phyloP scores from a whole-genome alignment of 352 stramenopile species.

The Phytophthora hybrid region DNA sequence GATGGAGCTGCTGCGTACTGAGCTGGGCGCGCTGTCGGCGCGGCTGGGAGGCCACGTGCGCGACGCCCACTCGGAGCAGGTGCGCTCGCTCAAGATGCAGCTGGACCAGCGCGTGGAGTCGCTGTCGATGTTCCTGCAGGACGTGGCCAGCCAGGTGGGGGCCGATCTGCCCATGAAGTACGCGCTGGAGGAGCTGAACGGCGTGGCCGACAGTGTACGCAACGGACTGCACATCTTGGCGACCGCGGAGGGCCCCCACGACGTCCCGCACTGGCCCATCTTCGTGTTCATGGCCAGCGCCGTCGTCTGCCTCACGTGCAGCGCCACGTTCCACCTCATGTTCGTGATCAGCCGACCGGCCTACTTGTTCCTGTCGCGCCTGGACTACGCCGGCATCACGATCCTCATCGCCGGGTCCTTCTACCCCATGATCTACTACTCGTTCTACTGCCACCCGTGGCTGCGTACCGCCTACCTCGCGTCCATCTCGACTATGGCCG shows the following conservation, averaged over 20 bases:
- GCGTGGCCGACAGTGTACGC: slow-evolving; percentile 77
- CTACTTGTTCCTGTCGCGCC: slow-evolving; percentile 80
- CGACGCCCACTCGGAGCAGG: slow-evolving; percentile 61
- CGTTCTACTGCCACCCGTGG: slow-evolving; percentile 87
- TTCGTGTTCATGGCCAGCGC: slow-evolving; percentile 87
- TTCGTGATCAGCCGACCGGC: slow-evolving; percentile 81
- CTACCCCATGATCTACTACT: slow-evolving; percentile 91
- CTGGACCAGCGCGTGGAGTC: slow-evolving; percentile 67
- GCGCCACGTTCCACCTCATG: slow-evolving; percentile 84
- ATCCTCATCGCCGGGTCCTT: slow-evolving; percentile 89
- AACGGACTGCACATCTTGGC: slow-evolving; percentile 84
- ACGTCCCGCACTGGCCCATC: slow-evolving; percentile 87
- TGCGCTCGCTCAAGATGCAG: slow-evolving; percentile 64
- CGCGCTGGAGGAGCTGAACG: slow-evolving; percentile 77
- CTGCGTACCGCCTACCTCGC: slow-evolving; percentile 70
- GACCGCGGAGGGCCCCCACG: slow-evolving; percentile 62
- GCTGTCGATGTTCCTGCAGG: slow-evolving; percentile 77
- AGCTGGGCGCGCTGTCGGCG: slow-evolving; percentile 66
- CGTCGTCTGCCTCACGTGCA: slow-evolving; percentile 86
- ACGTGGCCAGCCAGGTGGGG: slow-evolving; percentile 74
- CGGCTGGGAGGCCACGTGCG: slow-evolving; percentile 53
- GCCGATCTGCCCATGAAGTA: slow-evolving; percentile 82
- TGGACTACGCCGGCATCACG: slow-evolving; percentile 90
- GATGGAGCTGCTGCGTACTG: slow-evolving; percentile 70
- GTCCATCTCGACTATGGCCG: slow-evolving; percentile 73